These are phyloP conservation scores for Eremochloa ophiuroides DNA, from an alignment of 176 grass and related monocot species.

Conservation along the genomic window DNA sequence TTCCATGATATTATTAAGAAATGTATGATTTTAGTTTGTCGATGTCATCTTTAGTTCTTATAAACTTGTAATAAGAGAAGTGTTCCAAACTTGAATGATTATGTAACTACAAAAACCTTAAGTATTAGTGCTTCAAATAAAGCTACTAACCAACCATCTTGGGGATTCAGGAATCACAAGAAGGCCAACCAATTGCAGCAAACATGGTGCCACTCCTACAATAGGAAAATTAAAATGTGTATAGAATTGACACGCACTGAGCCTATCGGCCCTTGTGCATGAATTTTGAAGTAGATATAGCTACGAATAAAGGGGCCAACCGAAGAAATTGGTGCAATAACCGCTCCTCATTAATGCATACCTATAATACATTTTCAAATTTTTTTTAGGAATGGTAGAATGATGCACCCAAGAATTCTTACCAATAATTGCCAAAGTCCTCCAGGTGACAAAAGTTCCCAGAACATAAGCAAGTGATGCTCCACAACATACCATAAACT, in stretches of 20 bases:
- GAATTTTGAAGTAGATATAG: background rate
- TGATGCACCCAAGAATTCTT: conserved; percentile 21
- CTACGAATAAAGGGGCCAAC: background rate
- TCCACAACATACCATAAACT: conserved; percentile 90
- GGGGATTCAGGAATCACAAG: conserved; percentile 78
- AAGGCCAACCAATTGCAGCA: conserved; percentile 63
- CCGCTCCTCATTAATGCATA: background rate
- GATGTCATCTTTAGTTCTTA: background rate
- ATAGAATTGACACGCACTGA: background rate
- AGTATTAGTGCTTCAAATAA: background rate
- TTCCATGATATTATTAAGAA: background rate
- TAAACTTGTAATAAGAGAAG: background rate
- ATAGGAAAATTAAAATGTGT: conserved; percentile 1
- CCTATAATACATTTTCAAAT: background rate
- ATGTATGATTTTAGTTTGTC: background rate
- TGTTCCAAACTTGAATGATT: background rate
- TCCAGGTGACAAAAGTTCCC: conserved; percentile 66
- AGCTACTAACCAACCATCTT: conserved; percentile 66
- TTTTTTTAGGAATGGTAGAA: background rate
- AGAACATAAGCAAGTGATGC: conserved; percentile 58
- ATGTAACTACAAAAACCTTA: background rate
- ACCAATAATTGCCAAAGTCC: conserved; percentile 71
- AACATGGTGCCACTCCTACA: conserved; percentile 65
- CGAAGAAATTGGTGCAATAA: background rate
- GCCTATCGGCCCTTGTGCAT: background rate